Evolutionary conservation across 75 land plant genomes (phyloP).

Genomic region (Picea glauca): DNA sequence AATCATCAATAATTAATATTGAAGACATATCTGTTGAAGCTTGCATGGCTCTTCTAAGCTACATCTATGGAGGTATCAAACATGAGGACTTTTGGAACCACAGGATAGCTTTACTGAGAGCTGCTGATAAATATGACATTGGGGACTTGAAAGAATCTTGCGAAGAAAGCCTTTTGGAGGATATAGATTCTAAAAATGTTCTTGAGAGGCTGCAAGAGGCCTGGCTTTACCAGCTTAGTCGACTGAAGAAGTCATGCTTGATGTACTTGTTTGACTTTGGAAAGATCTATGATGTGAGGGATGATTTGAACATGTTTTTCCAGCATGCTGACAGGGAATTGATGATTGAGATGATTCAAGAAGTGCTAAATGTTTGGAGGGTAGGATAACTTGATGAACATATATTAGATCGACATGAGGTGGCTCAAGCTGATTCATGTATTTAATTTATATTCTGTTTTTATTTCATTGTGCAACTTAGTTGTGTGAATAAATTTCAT

Average conservation of each 20-base stretch:
- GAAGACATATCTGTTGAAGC: slow-evolving; percentile 73
- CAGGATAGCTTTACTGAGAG: slow-evolving; percentile 56
- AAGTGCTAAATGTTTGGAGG: slow-evolving; percentile 56
- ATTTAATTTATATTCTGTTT: not conserved
- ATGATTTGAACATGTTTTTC: slow-evolving; percentile 56
- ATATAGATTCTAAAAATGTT: slow-evolving; percentile 67
- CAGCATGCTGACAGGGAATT: slow-evolving; percentile 68
- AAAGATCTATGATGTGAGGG: slow-evolving; percentile 68
- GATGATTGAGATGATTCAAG: slow-evolving; percentile 82
- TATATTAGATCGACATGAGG: not conserved
- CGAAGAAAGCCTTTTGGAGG: slow-evolving; percentile 84
- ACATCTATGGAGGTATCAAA: slow-evolving; percentile 68
- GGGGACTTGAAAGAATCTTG: slow-evolving; percentile 69
- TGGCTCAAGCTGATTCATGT: not conserved
- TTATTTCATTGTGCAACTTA: not conserved
- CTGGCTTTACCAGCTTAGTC: slow-evolving; percentile 74
- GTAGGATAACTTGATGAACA: slow-evolving; percentile 16
- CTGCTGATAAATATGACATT: slow-evolving; percentile 84
- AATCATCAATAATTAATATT: slow-evolving; percentile 68
- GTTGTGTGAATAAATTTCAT: not conserved
- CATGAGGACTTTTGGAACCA: slow-evolving; percentile 74
- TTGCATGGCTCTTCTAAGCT: slow-evolving; percentile 61
- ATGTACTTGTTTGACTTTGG: slow-evolving; percentile 80
- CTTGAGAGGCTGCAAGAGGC: slow-evolving; percentile 79
- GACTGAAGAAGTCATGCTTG: slow-evolving; percentile 71